phyloP scores from a whole-genome alignment of 1,284 basidiomycete genomes.

The Neotropicomus parvogracilis region DNA sequence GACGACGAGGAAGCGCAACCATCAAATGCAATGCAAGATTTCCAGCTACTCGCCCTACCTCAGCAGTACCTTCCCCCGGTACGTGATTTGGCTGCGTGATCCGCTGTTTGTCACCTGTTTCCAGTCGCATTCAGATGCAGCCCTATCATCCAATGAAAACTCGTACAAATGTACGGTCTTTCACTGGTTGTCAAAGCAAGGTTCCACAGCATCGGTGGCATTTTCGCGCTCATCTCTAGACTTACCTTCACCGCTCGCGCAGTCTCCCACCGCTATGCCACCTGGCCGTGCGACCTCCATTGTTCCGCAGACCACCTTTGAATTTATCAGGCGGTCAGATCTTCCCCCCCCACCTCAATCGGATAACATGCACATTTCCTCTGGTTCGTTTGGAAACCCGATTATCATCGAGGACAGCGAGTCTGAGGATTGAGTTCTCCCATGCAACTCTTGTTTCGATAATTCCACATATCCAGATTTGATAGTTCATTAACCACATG shows the following conservation, averaged over 20 bases:
- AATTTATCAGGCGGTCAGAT: constrained; percentile 4
- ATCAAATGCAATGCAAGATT: background rate
- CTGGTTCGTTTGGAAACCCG: constrained; percentile 21
- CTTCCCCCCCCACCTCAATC: constrained; percentile 2
- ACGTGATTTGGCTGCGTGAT: constrained; percentile 7
- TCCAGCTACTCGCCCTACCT: background rate
- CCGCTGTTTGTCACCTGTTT: constrained; percentile 3
- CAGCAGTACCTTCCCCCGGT: constrained; percentile 6
- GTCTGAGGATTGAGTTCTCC: constrained; percentile 8
- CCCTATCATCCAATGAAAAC: constrained; percentile 1
- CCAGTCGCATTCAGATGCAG: constrained; percentile 9
- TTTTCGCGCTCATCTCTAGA: background rate
- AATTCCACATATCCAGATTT: too few relatives aligned
- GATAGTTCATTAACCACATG: background rate
- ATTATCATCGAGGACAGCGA: constrained; percentile 28
- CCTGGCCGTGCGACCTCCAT: background rate
- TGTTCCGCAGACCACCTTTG: background rate
- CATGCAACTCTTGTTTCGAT: background rate
- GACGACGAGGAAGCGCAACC: constrained; percentile 2
- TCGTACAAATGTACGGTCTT: background rate
- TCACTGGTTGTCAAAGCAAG: constrained; percentile 2
- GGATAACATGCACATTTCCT: background rate
- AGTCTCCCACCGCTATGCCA: background rate
- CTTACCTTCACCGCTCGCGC: background rate
- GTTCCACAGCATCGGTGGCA: background rate